Conservation (phyloP, 371 early-diverging fungal species). For the Circinella minor region DNA sequence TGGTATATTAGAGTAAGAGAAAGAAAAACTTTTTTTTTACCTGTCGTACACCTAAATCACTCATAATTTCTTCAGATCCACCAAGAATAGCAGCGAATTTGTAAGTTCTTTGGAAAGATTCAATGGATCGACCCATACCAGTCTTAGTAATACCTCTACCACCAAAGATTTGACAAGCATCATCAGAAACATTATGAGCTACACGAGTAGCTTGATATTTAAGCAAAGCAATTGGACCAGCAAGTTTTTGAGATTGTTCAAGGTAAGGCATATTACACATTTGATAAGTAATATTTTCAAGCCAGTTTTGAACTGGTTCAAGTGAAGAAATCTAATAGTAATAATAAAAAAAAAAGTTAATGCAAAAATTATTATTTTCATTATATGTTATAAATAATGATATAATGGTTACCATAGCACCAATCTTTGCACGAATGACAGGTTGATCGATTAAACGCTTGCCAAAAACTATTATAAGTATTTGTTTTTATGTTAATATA, state of each 20-base stretch:
- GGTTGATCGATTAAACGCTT: slow-evolving; percentile 73
- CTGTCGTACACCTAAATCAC: slow-evolving; percentile 54
- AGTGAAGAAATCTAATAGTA: slow-evolving; percentile 51
- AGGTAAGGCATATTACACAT: slow-evolving; percentile 67
- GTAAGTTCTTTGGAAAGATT: slow-evolving; percentile 61
- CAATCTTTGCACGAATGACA: slow-evolving; percentile 67
- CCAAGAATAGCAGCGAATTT: slow-evolving; percentile 54
- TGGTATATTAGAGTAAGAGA: no score
- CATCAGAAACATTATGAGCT: slow-evolving; percentile 59
- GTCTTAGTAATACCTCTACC: slow-evolving; percentile 70
- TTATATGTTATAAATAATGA: background rate
- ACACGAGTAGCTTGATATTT: slow-evolving; percentile 67
- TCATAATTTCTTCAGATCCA: slow-evolving; percentile 77
- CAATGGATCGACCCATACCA: slow-evolving; percentile 65
- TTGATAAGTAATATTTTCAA: slow-evolving; percentile 68
- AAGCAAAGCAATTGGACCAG: slow-evolving; percentile 70
- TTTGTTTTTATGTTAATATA: slow-evolving; percentile 35
- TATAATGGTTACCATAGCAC: slow-evolving; percentile 50
- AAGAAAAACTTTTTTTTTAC: background rate
- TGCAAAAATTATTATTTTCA: background rate
- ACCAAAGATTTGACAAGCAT: slow-evolving; percentile 75
- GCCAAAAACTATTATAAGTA: slow-evolving; percentile 71
- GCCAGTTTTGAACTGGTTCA: slow-evolving; percentile 65
- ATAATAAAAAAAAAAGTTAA: slow-evolving; percentile 33
- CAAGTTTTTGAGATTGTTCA: slow-evolving; percentile 65